phyloP scores from a whole-genome alignment of 2,329 filamentous ascomycete species.

The Aspergillus tamarii region DNA sequence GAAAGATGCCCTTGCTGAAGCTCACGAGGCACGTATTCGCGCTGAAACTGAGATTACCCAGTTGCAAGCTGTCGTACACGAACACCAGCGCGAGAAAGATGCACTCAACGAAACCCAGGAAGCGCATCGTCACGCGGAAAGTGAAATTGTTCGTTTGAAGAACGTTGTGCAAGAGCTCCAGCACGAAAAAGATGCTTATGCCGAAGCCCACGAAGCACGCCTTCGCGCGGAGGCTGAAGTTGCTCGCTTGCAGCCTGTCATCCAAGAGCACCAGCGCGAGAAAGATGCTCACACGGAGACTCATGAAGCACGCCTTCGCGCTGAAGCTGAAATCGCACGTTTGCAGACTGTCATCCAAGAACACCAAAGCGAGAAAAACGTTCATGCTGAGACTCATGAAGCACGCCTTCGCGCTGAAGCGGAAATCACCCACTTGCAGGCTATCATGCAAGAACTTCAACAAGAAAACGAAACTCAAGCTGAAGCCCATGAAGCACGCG shows the following conservation, averaged over 20 bases:
- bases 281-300: conserved; percentile 27
- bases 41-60: conserved; percentile 29
- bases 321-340: conserved; percentile 18
- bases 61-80: conserved; percentile 56
- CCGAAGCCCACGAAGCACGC: conserved; percentile 23
- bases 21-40: conserved; percentile 24
- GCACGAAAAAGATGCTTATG: conserved; percentile 3
- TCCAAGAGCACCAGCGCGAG: conserved; percentile 47
- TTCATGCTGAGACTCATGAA: conserved; percentile 19
- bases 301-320: conserved; percentile 12
- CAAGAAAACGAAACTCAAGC: conserved; percentile 28
- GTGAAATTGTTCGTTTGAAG: conserved; percentile 18
- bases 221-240: conserved; percentile 30
- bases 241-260: conserved; percentile 48
- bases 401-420: conserved; percentile 29
- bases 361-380: conserved; percentile 7
- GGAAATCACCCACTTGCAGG: conserved; percentile 33
- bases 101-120: conserved; percentile 19
- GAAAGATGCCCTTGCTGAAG: conserved; percentile 8
- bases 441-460: conserved; percentile 54
- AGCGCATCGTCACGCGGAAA: conserved; percentile 22
- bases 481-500: conserved; percentile 19
- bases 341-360: conserved; percentile 21
- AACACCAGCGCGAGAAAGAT: conserved; percentile 33
- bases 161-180: conserved; percentile 10